These are phyloP conservation scores for Afroboletus lepidellus DNA, from an alignment of 1,284 basidiomycete species.

Conservation along the genomic window DNA sequence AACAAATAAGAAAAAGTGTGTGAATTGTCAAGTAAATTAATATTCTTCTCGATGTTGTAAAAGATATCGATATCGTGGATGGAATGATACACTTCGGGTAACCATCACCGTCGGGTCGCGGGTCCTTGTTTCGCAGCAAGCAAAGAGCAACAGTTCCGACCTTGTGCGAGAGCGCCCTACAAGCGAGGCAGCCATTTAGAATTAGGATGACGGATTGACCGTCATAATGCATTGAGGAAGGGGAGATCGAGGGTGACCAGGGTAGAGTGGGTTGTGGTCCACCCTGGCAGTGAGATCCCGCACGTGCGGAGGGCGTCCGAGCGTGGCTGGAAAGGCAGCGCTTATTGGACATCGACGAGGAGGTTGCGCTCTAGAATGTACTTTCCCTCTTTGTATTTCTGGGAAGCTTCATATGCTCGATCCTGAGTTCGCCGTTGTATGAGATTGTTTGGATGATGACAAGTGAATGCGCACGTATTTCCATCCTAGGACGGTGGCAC, in stretches of 20 bases:
- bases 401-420: constrained; percentile 81
- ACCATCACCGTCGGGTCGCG: constrained; percentile 8
- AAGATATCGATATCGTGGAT: constrained; percentile 18
- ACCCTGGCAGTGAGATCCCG: constrained; percentile 15
- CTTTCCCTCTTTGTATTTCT: constrained; percentile 99
- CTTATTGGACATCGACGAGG: constrained; percentile 74
- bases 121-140: constrained; percentile 11
- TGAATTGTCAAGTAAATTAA: constrained; percentile 22
- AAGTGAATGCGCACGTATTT: constrained; percentile 74
- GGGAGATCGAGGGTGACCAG: constrained; percentile 13
- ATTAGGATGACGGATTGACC: constrained; percentile 24
- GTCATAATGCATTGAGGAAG: constrained; percentile 21
- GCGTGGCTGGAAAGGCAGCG: constrained; percentile 2
- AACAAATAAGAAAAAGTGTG: neutral
- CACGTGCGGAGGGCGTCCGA: constrained; percentile 1
- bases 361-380: constrained; percentile 94
- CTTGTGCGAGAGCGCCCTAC: constrained; percentile 2
- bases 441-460: neutral
- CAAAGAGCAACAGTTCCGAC: neutral
- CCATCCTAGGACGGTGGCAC: constrained; percentile 86
- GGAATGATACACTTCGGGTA: constrained; percentile 25
- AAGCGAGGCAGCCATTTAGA: constrained; percentile 20
- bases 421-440: constrained; percentile 54
- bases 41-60: constrained; percentile 10
- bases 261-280: constrained; percentile 14